Evolutionary conservation across 2,329 filamentous ascomycete genomes (phyloP).

Genomic region (Talaromyces sp.): DNA sequence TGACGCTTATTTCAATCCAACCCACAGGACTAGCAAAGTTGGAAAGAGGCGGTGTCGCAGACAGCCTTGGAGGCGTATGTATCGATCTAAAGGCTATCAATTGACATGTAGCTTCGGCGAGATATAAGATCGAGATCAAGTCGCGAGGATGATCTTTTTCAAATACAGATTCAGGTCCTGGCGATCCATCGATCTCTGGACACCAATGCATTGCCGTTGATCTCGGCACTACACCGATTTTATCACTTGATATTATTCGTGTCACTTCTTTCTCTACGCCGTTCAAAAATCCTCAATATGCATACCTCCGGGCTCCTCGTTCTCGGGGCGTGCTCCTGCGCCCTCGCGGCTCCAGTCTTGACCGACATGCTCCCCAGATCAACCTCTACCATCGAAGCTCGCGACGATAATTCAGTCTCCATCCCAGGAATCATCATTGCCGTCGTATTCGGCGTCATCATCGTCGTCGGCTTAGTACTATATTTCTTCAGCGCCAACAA

Average conservation of each 20-base stretch:
- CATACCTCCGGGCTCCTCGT: not conserved
- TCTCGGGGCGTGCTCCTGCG: not conserved
- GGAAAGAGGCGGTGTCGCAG: not conserved
- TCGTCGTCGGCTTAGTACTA: not conserved
- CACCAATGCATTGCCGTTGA: not conserved
- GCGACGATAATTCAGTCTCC: not conserved
- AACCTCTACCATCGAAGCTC: not conserved
- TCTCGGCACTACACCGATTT: not conserved
- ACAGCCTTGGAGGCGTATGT: not conserved
- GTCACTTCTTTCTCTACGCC: not conserved
- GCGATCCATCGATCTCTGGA: not conserved
- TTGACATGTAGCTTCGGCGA: not conserved
- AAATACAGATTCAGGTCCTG: not conserved
- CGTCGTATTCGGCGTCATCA: not conserved
- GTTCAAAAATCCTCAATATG: not conserved
- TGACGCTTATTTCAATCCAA: not conserved
- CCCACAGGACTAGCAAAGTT: not conserved
- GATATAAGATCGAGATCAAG: not conserved
- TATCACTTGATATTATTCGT: not conserved
- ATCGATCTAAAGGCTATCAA: not conserved
- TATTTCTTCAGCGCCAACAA: constrained; percentile 9
- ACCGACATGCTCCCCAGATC: not conserved
- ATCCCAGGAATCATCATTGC: constrained; percentile 9
- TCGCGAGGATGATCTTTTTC: not conserved
- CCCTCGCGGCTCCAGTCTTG: not conserved